Evolutionary conservation across 75 land plant genomes (phyloP).

Genomic region (Pinus taeda): DNA sequence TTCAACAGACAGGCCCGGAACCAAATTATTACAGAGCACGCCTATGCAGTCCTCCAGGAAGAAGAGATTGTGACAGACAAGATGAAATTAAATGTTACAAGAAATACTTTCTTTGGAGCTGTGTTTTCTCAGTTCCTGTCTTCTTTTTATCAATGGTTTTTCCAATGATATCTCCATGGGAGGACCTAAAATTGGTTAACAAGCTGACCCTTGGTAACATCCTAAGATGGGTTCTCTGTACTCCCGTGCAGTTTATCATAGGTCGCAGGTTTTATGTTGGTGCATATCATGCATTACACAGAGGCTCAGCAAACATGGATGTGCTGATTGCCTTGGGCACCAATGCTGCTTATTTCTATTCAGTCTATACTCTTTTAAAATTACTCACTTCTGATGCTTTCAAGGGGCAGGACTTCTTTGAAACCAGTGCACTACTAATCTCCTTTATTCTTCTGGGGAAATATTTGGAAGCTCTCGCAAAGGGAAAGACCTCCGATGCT

Average conservation of each 20-base stretch:
- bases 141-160: constrained; percentile 85
- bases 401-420: constrained; percentile 65
- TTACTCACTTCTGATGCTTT: constrained; percentile 37
- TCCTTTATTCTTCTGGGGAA: constrained; percentile 53
- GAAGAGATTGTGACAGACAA: constrained; percentile 52
- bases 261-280: constrained; percentile 68
- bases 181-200: constrained; percentile 48
- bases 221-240: constrained; percentile 82
- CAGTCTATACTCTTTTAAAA: constrained; percentile 41
- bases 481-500: constrained; percentile 75
- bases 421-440: constrained; percentile 61
- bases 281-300: constrained; percentile 46
- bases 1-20: constrained; percentile 48
- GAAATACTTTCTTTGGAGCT: constrained; percentile 75
- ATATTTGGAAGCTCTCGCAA: constrained; percentile 48
- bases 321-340: constrained; percentile 65
- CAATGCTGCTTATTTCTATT: constrained; percentile 77
- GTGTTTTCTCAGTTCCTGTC: constrained; percentile 84
- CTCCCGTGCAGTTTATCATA: constrained; percentile 89
- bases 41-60: constrained; percentile 37
- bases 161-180: constrained; percentile 68
- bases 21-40: constrained; percentile 52
- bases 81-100: constrained; percentile 50
- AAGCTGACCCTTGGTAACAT: constrained; percentile 67
- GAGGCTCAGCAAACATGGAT: constrained; percentile 70